phyloP scores from a whole-genome alignment of 306 rosid species.

The Cicer chorassanicum region DNA sequence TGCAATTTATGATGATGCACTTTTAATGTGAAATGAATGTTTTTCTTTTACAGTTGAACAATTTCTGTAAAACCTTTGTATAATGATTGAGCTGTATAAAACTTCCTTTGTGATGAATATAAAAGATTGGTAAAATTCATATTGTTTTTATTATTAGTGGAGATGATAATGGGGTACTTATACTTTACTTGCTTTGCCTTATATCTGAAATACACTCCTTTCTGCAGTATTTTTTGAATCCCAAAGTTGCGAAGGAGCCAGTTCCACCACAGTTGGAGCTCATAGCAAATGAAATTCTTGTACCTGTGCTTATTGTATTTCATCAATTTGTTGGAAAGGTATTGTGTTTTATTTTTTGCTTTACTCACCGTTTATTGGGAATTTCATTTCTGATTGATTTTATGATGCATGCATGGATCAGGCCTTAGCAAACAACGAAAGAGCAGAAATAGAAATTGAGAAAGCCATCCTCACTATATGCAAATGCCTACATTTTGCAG shows the following conservation, averaged over 20 bases:
- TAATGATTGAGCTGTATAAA: neutral
- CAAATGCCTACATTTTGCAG: slow-evolving; percentile 85
- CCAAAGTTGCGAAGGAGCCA: slow-evolving; percentile 80
- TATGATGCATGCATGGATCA: slow-evolving; percentile 50
- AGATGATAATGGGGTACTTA: neutral
- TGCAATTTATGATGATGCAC: neutral
- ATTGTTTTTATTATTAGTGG: neutral
- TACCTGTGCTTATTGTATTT: slow-evolving; percentile 68
- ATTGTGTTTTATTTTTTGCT: slow-evolving; percentile 11
- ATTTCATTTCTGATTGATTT: slow-evolving; percentile 42
- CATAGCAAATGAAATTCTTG: slow-evolving; percentile 67
- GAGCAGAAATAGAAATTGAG: slow-evolving; percentile 58
- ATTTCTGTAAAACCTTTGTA: neutral
- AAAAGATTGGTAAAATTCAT: slow-evolving; percentile 1
- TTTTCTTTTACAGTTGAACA: neutral
- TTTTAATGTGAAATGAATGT: slow-evolving; percentile 7
- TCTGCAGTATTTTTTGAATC: slow-evolving; percentile 81
- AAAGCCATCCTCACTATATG: slow-evolving; percentile 68
- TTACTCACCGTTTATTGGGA: slow-evolving; percentile 18
- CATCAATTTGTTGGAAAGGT: slow-evolving; percentile 77
- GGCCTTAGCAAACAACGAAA: slow-evolving; percentile 55
- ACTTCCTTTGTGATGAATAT: neutral
- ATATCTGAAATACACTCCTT: slow-evolving; percentile 22
- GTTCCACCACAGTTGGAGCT: slow-evolving; percentile 82
- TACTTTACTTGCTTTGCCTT: slow-evolving; percentile 39